Evolutionary conservation across 148 eudicot species (phyloP).

Genomic region (Hydrangea macrophylla): DNA sequence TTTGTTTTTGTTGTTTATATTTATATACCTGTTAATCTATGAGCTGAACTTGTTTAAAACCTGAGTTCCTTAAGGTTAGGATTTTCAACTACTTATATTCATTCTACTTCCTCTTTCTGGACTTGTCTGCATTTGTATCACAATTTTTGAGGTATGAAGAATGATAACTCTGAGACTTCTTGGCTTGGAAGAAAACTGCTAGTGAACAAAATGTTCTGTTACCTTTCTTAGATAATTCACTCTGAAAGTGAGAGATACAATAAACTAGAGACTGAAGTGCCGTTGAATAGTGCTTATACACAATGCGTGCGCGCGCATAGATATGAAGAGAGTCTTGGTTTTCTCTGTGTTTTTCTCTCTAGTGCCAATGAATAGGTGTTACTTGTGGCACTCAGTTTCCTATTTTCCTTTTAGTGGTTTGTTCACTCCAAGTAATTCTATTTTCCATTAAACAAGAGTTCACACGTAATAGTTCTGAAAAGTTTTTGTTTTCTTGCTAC

Average conservation of each 20-base stretch:
- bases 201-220: neutral
- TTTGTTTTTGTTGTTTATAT: too few relatives aligned
- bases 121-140: neutral
- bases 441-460: neutral
- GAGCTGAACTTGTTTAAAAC: neutral
- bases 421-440: neutral
- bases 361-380: conserved; percentile 1
- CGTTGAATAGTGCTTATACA: too few relatives aligned
- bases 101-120: neutral
- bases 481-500: too few relatives aligned
- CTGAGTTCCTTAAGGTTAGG: neutral
- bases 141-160: neutral
- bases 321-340: too few relatives aligned
- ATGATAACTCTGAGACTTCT: neutral
- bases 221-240: too few relatives aligned
- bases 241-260: too few relatives aligned
- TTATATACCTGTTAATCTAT: too few relatives aligned
- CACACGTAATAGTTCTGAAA: neutral
- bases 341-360: too few relatives aligned
- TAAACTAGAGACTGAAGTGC: too few relatives aligned
- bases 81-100: neutral
- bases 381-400: neutral
- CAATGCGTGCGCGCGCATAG: too few relatives aligned
- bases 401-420: neutral
- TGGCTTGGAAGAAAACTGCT: neutral